These are phyloP conservation scores for Phoma sp. DNA, from an alignment of 2,329 filamentous ascomycete species.

Conservation along the genomic window DNA sequence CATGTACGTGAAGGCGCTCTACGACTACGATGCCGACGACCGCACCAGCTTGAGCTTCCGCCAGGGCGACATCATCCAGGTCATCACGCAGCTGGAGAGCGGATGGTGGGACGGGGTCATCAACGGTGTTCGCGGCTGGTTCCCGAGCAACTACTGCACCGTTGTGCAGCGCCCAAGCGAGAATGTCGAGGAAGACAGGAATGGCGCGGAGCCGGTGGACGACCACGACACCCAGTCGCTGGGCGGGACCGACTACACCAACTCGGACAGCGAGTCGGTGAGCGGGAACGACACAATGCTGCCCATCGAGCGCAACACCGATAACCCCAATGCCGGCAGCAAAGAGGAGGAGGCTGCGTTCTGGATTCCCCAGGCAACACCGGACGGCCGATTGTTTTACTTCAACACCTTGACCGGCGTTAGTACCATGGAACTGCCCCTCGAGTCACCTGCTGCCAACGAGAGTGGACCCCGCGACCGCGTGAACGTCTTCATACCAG, in stretches of 20 bases:
- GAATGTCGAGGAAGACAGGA: constrained; percentile 67
- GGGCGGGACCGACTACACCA: constrained; percentile 48
- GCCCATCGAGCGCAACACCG: constrained; percentile 71
- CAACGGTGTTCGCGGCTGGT: constrained; percentile 96
- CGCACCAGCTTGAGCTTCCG: constrained; percentile 96
- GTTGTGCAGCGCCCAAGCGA: constrained; percentile 81
- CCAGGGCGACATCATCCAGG: constrained; percentile 96
- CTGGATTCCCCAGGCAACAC: constrained; percentile 97
- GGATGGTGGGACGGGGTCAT: constrained; percentile 99
- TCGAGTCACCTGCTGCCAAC: constrained; percentile 84
- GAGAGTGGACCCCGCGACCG: constrained; percentile 89
- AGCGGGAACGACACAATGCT: constrained; percentile 53
- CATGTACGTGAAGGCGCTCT: constrained; percentile 93
- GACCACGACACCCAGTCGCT: constrained; percentile 57
- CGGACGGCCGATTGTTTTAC: constrained; percentile 92
- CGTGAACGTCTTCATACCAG: constrained; percentile 86
- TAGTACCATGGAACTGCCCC: constrained; percentile 90
- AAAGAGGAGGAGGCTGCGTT: constrained; percentile 90
- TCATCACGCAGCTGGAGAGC: constrained; percentile 96
- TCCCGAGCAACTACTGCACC: constrained; percentile 98
- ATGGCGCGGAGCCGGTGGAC: constrained; percentile 58
- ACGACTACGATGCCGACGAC: constrained; percentile 96
- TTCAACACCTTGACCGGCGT: constrained; percentile 98
- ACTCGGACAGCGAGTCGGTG: constrained; percentile 56
- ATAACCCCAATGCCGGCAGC: constrained; percentile 48